Base-by-base conservation (phyloP, 257 asterid genomes). In the Hygrophila difformis region DNA sequence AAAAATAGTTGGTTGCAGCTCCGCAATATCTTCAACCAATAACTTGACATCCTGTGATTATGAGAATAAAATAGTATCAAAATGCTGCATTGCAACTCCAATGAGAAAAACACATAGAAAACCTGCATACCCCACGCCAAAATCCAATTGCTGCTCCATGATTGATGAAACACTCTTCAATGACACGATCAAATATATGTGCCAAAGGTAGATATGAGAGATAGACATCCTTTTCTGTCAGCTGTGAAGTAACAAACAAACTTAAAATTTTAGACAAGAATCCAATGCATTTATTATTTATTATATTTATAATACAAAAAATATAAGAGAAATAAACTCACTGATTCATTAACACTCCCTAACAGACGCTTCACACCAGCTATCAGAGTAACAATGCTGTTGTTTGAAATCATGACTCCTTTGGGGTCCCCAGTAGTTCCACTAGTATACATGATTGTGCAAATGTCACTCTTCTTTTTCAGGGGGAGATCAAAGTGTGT, bases 381-480 rank as follows among this genome's bases (percentile, higher is more conserved):
- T 47, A 86, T 70, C 44, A 89, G 59, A 37, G 93, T 62, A 55
- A 79, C 83, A 66, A 85, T 85, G 73, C 72, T 85, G 63, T 74
- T 82, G 68, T 85, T 85, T 44, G 98, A 82, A 56, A 89, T 75
- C 94, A 82, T 46, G 67, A 89, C 98, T 44, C 98, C 98, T 77
- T 89, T 89, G 39, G 98, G 98, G 47, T 89, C 94, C 44, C 98
- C 94, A 33, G 98, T 89, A 45, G 98, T 89, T 49, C 98, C 98
- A 63, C 98, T 89, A 37, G 98, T 89, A 56, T 89, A 89, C 98
- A 89, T 89, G 36, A 89, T 89, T 44, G 98, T 85, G 61, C 96
- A 89, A 49, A 85, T 85, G 64, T 85, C 96, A 35, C 77, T 67
- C 52, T 76, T 82, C 70, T 61, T 63, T 69, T 86, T 89, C 72